phyloP scores from a whole-genome alignment of 1,139 yeast species.

The Yamadazyma triangularis region DNA sequence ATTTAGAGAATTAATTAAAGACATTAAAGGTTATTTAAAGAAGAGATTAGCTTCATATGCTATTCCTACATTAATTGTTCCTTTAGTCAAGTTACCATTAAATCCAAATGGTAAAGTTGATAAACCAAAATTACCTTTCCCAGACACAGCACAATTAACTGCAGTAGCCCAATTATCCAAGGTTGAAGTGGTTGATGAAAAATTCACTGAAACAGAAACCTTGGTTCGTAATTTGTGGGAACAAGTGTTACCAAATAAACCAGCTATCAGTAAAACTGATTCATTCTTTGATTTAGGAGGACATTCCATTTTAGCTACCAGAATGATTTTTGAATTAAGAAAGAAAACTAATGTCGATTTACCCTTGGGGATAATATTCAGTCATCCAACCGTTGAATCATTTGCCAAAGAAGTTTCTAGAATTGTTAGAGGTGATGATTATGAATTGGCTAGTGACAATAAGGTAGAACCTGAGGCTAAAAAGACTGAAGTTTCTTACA shows the following conservation, averaged over 20 bases:
- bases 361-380: constrained; percentile 87
- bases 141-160: constrained; percentile 79
- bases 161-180: constrained; percentile 53
- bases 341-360: constrained; percentile 72
- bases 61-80: constrained; percentile 87
- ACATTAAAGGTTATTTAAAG: constrained; percentile 75
- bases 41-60: constrained; percentile 91
- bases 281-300: constrained; percentile 98
- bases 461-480: constrained; percentile 15
- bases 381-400: constrained; percentile 75
- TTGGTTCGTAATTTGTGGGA: constrained; percentile 81
- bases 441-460: constrained; percentile 34
- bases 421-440: constrained; percentile 43
- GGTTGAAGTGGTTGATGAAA: constrained; percentile 23
- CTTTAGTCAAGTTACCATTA: constrained; percentile 78
- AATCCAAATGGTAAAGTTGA: constrained; percentile 99
- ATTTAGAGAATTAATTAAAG: constrained; percentile 73
- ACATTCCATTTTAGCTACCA: constrained; percentile 92
- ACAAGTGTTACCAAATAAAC: constrained; percentile 77
- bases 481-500: constrained; percentile 47
- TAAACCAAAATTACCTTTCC: constrained; percentile 95
- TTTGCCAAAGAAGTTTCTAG: constrained; percentile 73
- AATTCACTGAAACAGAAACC: constrained; percentile 55
- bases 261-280: constrained; percentile 75
- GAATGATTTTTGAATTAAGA: constrained; percentile 92